Base-by-base conservation (phyloP, 495 filamentous ascomycete species). In the Talaromyces liani region DNA sequence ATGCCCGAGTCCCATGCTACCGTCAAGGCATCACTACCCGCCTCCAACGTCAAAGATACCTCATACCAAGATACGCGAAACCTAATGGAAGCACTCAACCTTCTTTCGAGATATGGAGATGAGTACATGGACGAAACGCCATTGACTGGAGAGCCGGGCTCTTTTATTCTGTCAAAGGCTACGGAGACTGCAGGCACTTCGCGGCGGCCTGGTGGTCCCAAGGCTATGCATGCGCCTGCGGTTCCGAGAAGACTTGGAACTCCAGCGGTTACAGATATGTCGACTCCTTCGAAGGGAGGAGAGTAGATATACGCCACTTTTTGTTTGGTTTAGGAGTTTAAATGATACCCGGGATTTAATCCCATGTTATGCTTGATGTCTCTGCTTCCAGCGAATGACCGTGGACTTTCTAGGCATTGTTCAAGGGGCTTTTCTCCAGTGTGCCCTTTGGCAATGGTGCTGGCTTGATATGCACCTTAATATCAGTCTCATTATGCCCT, bases 41-140 rank as follows among this genome's bases (percentile, higher is more conserved):
- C 68, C 24, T 31, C 62, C 9, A 65, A 45, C 47, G 65, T 58
- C 9, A 45, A 65, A n/a, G 67, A 69, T 49, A 72, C 75, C 12
- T 71, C 65, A n/a, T 67, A 71, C 47, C 74, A 79, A 41, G 79
- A 80, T 56, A 77, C 77, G 1, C 83, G 85, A 14, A 80, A 87
- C 41, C 75, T 92, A 4, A 85, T 86, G 60, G 87, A 94, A 63
- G 82, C 87, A 0, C 84, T 91, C 57, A 77, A 78, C 59, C 78
- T 94, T 27, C 77, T 87, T 55, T 72, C 87, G 16, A 80, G 81
- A 39, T 87, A 86, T 62, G 85, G 83, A 25, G 84, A 88, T 56
- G 93, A 98, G 60, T 96, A 85, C 73, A 92, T 94, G 85, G 92
- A 98, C 73, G 92, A 96, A 71, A 94, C 88, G 66, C 91, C 92